phyloP scores from a whole-genome alignment of 345 rosid genomes.

The Heritiera littoralis region DNA sequence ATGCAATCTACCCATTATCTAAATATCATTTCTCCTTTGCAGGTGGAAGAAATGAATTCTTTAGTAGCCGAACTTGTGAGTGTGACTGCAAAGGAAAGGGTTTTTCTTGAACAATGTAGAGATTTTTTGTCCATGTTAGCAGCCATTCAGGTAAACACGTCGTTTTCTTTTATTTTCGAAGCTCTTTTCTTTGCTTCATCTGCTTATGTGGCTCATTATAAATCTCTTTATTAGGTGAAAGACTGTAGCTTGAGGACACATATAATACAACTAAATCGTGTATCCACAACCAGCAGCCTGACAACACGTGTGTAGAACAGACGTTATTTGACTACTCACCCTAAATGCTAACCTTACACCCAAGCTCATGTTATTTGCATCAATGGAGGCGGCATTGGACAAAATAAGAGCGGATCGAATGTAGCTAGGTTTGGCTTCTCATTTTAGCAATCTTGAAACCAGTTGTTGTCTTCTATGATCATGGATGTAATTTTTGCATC shows the following conservation, averaged over 20 bases:
- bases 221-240: constrained; percentile 54
- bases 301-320: constrained; percentile 68
- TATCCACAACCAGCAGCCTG: constrained; percentile 57
- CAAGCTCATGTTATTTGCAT: constrained; percentile 35
- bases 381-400: constrained; percentile 41
- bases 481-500: constrained; percentile 21
- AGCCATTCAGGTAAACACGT: constrained; percentile 64
- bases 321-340: constrained; percentile 65
- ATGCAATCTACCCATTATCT: background rate
- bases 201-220: background rate
- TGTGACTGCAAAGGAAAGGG: constrained; percentile 64
- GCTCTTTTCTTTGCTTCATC: constrained; percentile 10
- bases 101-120: constrained; percentile 67
- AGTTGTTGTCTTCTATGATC: constrained; percentile 26
- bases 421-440: constrained; percentile 39
- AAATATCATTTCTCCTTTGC: constrained; percentile 14
- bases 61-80: constrained; percentile 63
- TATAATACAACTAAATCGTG: constrained; percentile 62
- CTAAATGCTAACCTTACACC: constrained; percentile 53
- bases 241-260: constrained; percentile 91
- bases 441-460: constrained; percentile 32
- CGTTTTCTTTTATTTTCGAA: constrained; percentile 5
- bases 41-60: constrained; percentile 78
- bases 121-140: constrained; percentile 66
- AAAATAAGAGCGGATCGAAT: constrained; percentile 30